Conservation (phyloP, 108 stramenopile genomes). For the Fragilariopsis cylindrus region DNA sequence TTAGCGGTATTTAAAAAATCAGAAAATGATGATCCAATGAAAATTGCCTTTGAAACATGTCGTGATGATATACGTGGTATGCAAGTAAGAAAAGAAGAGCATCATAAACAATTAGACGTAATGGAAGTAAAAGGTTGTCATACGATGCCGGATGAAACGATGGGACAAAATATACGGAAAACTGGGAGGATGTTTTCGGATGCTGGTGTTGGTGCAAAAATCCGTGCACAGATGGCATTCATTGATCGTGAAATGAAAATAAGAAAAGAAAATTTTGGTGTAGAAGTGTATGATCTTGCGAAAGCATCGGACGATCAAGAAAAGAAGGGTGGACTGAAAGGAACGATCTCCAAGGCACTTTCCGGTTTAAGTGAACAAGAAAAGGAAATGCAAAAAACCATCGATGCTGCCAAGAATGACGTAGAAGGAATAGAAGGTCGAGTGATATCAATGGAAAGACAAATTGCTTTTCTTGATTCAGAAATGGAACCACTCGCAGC, state of each 20-base stretch:
- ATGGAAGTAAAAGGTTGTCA: slow-evolving; percentile 38
- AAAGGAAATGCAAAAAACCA: slow-evolving; percentile 39
- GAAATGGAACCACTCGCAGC: slow-evolving; percentile 16
- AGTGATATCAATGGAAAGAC: slow-evolving; percentile 25
- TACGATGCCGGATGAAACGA: slow-evolving; percentile 29
- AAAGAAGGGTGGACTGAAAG: slow-evolving; percentile 26
- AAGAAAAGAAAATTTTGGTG: slow-evolving; percentile 72
- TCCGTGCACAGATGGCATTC: slow-evolving; percentile 68
- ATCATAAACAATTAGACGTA: slow-evolving; percentile 34
- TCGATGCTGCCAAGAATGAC: slow-evolving; percentile 36
- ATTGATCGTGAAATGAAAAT: slow-evolving; percentile 81
- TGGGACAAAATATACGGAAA: slow-evolving; percentile 31
- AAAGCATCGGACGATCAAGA: slow-evolving; percentile 8
- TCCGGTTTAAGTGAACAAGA: slow-evolving; percentile 35
- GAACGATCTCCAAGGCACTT: slow-evolving; percentile 25
- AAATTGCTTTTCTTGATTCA: slow-evolving; percentile 31
- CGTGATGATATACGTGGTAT: slow-evolving; percentile 33
- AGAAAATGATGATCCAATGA: slow-evolving; percentile 28
- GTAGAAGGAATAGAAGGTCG: slow-evolving; percentile 27
- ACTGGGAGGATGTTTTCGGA: slow-evolving; percentile 34
- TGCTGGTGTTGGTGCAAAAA: slow-evolving; percentile 36
- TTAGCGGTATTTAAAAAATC: slow-evolving; percentile 27
- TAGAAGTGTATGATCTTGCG: slow-evolving; percentile 58
- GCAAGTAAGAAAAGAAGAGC: slow-evolving; percentile 24
- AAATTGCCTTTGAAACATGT: slow-evolving; percentile 34